phyloP scores from a whole-genome alignment of 1,284 basidiomycete genomes.

The Dichomitus squalens region DNA sequence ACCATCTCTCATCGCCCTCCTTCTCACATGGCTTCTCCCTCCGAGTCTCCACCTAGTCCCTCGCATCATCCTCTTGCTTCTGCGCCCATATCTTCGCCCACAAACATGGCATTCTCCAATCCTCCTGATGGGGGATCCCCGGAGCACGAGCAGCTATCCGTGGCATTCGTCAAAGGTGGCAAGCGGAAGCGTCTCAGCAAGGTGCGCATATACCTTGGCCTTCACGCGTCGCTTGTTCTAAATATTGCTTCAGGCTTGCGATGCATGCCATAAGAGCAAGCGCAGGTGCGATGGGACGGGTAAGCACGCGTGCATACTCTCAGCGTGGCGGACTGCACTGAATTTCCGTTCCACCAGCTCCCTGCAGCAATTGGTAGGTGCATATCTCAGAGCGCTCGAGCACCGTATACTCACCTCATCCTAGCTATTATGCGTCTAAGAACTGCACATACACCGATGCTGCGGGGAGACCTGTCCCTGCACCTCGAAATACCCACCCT shows the following conservation, averaged over 20 bases:
- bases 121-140: background rate
- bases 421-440: slow-evolving; percentile 78
- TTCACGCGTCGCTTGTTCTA: slow-evolving; percentile 1
- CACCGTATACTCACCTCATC: slow-evolving; percentile 8
- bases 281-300: slow-evolving; percentile 81
- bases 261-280: slow-evolving; percentile 82
- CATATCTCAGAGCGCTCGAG: slow-evolving; percentile 1
- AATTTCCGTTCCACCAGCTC: slow-evolving; percentile 46
- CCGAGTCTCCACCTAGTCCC: background rate
- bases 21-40: background rate
- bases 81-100: background rate
- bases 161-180: slow-evolving; percentile 39
- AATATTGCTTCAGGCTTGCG: slow-evolving; percentile 60
- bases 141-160: slow-evolving; percentile 23
- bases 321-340: slow-evolving; percentile 11
- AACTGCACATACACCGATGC: slow-evolving; percentile 79
- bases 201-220: slow-evolving; percentile 39
- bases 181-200: slow-evolving; percentile 51
- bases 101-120: background rate
- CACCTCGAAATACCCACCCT: slow-evolving; percentile 44
- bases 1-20: background rate
- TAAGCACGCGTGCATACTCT: slow-evolving; percentile 36
- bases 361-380: slow-evolving; percentile 78
- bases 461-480: slow-evolving; percentile 74
- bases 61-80: background rate